Evolutionary conservation across 2,329 filamentous ascomycete genomes (phyloP).

Genomic region (Fusarium mundagurra): DNA sequence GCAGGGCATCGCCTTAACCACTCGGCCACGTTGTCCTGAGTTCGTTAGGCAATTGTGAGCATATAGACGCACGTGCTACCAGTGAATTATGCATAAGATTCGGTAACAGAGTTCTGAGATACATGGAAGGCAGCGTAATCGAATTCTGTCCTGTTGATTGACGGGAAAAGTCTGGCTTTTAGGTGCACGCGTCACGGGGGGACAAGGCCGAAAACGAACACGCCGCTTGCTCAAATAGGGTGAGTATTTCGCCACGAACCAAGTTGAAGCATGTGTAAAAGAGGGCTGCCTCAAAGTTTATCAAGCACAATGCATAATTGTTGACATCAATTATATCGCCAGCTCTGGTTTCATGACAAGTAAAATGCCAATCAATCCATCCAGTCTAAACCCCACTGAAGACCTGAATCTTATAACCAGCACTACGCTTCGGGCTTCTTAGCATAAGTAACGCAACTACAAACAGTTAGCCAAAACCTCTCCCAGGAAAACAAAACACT

Average conservation of each 20-base stretch:
- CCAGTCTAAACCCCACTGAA: background rate
- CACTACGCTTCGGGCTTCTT: constrained; percentile 21
- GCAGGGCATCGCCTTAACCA: constrained; percentile 26
- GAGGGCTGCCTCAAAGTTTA: background rate
- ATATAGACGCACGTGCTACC: background rate
- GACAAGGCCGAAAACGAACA: too few species aligned
- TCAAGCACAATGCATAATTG: background rate
- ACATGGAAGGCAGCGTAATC: fast-evolving
- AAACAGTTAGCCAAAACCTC: background rate
- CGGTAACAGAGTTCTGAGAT: fast-evolving
- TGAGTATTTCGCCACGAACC: background rate
- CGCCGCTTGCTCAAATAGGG: background rate
- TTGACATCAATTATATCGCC: background rate
- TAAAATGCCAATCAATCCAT: background rate
- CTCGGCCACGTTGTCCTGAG: constrained; percentile 13
- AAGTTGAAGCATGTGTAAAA: background rate
- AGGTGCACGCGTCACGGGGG: background rate
- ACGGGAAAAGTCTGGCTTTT: fast-evolving
- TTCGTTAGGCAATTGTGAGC: background rate
- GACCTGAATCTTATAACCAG: background rate
- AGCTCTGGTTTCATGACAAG: fast-evolving
- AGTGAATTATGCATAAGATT: fast-evolving
- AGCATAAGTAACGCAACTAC: constrained; percentile 29
- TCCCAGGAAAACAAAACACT: fast-evolving
- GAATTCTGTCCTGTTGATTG: too few species aligned